A percentile compares a stretch with the other conserved stretches of the same genome.
Conservation (phyloP, 345 rosid genomes). For the Brassica incana region DNA sequence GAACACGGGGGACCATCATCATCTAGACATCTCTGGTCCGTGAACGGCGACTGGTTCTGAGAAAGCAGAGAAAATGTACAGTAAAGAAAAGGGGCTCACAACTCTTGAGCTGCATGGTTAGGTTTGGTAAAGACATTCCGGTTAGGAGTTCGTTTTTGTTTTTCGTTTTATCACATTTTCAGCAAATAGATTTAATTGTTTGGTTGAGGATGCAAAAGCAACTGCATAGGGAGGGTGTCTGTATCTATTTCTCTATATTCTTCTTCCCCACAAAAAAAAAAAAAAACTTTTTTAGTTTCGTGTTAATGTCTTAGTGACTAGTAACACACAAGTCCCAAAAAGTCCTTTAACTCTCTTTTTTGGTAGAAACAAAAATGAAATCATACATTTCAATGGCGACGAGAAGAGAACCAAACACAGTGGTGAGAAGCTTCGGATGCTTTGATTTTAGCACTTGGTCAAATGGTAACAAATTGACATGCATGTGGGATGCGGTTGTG, state of each 20-base stretch:
- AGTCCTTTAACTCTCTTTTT: neutral
- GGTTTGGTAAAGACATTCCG: constrained; percentile 9
- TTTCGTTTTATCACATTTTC: neutral
- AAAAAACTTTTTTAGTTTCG: neutral
- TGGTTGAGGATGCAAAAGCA: constrained; percentile 34
- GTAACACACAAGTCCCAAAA: neutral
- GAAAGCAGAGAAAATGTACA: constrained; percentile 31
- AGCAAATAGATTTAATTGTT: constrained; percentile 35
- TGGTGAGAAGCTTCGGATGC: neutral
- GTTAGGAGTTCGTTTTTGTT: constrained; percentile 19
- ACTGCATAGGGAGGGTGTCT: constrained; percentile 13
- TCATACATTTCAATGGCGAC: neutral
- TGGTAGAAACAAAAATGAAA: neutral
- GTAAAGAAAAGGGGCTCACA: constrained; percentile 32
- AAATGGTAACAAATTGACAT: neutral
- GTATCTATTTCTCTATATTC: constrained; percentile 26
- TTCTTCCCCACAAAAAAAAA: neutral
- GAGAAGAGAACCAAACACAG: neutral
- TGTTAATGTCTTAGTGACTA: neutral
- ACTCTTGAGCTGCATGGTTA: constrained; percentile 35
- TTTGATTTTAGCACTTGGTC: neutral
- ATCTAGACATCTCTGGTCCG: constrained; percentile 38
- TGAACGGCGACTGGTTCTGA: constrained; percentile 35
- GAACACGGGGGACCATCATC: constrained; percentile 75
- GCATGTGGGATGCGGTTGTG: neutral